Evolutionary conservation across 306 rosid genomes (phyloP), one percentile per base, ranked within the genome.

Genomic region (Trifolium fragiferum): DNA sequence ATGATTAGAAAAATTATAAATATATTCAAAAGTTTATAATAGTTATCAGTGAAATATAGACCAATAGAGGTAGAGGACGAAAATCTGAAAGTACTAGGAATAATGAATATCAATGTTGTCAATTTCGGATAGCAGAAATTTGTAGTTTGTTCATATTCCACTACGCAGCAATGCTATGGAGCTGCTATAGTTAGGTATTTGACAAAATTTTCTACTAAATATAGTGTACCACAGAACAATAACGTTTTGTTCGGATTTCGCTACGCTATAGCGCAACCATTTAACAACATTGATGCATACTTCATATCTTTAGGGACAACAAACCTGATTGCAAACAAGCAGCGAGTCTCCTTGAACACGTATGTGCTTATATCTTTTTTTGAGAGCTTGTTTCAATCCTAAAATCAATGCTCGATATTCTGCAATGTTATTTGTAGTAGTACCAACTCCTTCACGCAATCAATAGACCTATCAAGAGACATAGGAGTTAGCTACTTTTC

Each of bases 321-420:
- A 77, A 87, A 94, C 99, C 96, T 94, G 99, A 82, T 83, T 80
- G 84, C 96, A 90, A 46, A 94, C 99, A 55, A 92, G 97, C 18
- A 82, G 74, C 54, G 99, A 91, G 70, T 94, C 96, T 68, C 99
- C 99, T 59, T 40, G 77, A 59, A 81, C 89, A 54, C 68, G 50
- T 62, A 94, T 85, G 70, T 86, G 90, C 79, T 86, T 85, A 78
- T 73, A 86, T 55, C 99, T 97, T 69, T 83, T 79, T 79, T 74
- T 69, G 30, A 90, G 72, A 58, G 99, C 96, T 16, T 81, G 82
- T 76, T 49, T 88, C 79, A 94, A 41, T 82, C 99, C 99, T 51
- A 94, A 73, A 71, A 94, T 77, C 64, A 94, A 79, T 30, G 89
- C 86, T 68, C 96, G 87, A 85, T 94, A 94, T 72, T 92, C 99